Evolutionary conservation across 768 basidiomycete species (phyloP).

Genomic region (Termitomyces sp.): DNA sequence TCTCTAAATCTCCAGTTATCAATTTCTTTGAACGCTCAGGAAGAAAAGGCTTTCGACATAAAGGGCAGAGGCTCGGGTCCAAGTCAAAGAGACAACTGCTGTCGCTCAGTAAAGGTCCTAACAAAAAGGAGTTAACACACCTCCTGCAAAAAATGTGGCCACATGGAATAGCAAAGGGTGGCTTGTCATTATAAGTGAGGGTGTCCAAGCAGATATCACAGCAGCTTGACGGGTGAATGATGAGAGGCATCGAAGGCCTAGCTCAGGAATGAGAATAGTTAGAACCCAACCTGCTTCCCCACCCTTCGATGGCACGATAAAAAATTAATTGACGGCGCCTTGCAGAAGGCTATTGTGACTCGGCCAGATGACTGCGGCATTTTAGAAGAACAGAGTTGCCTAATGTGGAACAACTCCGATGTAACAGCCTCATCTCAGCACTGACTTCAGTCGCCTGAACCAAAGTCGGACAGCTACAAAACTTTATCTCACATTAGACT

Average conservation of each 20-base stretch:
- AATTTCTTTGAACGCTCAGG: conserved; percentile 18
- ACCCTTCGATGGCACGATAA: not conserved
- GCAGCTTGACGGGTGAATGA: conserved; percentile 63
- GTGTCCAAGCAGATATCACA: conserved; percentile 75
- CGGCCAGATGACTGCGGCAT: not conserved
- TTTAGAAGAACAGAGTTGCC: not conserved
- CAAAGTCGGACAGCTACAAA: not conserved
- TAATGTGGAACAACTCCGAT: not conserved
- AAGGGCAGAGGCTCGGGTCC: conserved; percentile 14
- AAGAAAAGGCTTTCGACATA: conserved; percentile 15
- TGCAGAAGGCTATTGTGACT: not conserved
- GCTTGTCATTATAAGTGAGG: conserved; percentile 50
- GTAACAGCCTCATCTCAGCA: not conserved
- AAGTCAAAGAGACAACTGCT: conserved; percentile 13
- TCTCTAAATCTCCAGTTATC: conserved; percentile 23
- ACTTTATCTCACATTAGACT: not conserved
- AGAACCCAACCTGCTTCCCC: not conserved
- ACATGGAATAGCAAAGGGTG: conserved; percentile 70
- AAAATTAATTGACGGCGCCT: not conserved
- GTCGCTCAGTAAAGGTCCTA: too few relatives aligned
- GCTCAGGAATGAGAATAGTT: not conserved
- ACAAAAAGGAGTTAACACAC: conserved; percentile 32
- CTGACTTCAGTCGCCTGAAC: not conserved
- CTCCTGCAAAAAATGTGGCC: conserved; percentile 71
- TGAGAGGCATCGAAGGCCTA: conserved; percentile 31